These are phyloP conservation scores for Lentinula detonsa DNA, from an alignment of 768 basidiomycete species.

Conservation along the genomic window DNA sequence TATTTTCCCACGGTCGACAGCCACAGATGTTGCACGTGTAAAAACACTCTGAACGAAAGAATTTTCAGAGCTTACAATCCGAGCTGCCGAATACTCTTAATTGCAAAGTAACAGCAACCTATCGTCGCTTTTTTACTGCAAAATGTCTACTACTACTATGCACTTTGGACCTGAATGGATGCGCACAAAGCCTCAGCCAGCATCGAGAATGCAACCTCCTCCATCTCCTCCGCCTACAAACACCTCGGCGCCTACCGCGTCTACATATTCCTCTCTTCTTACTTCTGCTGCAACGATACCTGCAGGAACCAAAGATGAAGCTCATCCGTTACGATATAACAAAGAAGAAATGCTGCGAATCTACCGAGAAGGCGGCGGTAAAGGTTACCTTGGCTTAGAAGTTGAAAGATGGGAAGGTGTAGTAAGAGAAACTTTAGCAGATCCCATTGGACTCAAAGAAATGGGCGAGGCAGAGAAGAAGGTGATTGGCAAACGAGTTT, in stretches of 20 bases:
- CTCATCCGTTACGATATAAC: constrained; percentile 80
- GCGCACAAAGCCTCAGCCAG: constrained; percentile 67
- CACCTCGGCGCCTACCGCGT: constrained; percentile 41
- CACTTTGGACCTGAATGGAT: constrained; percentile 94
- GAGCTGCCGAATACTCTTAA: constrained; percentile 7
- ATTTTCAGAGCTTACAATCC: constrained; percentile 23
- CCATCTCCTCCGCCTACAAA: constrained; percentile 52
- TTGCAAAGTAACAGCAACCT: constrained; percentile 7
- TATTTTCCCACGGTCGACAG: neutral
- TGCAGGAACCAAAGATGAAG: constrained; percentile 54
- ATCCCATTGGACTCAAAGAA: constrained; percentile 75
- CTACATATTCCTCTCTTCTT: constrained; percentile 68
- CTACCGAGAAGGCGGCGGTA: constrained; percentile 74
- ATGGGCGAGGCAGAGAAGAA: constrained; percentile 83
- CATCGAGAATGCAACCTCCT: constrained; percentile 45
- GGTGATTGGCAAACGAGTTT: constrained; percentile 36
- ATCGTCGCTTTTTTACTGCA: constrained; percentile 4
- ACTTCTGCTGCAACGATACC: constrained; percentile 44
- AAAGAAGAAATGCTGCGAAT: constrained; percentile 82
- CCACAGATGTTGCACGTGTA: constrained; percentile 8
- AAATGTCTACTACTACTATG: constrained; percentile 63
- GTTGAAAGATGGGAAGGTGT: constrained; percentile 90
- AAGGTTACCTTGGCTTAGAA: constrained; percentile 71
- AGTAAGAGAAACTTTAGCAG: constrained; percentile 66
- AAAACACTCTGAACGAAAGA: constrained; percentile 10